Evolutionary conservation across 1,284 basidiomycete genomes (phyloP).

Genomic region (Puccinia triticina): DNA sequence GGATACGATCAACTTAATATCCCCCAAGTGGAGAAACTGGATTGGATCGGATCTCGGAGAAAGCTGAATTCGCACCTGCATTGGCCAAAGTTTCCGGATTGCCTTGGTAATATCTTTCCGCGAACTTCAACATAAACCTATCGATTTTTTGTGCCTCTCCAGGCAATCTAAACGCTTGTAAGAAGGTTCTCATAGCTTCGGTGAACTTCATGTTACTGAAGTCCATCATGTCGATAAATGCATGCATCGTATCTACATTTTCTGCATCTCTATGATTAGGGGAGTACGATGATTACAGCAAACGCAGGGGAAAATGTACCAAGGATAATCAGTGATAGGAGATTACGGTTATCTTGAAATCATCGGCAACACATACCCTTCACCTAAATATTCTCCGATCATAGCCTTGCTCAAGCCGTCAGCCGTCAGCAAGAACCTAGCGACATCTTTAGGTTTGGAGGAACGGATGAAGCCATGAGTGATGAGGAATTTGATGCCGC

Average conservation of each 20-base stretch:
- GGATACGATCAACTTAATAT: background rate
- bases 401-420: slow-evolving; percentile 93
- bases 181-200: slow-evolving; percentile 80
- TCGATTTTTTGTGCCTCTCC: slow-evolving; percentile 97
- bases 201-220: slow-evolving; percentile 79
- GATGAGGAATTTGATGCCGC: slow-evolving; percentile 84
- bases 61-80: slow-evolving; percentile 58
- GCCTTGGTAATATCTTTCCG: slow-evolving; percentile 86
- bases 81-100: slow-evolving; percentile 81
- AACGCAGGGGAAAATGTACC: background rate
- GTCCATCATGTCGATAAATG: slow-evolving; percentile 87
- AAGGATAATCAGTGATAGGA: slow-evolving; percentile 35
- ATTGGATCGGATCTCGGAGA: background rate
- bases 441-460: slow-evolving; percentile 76
- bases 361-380: slow-evolving; percentile 69
- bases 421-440: slow-evolving; percentile 80
- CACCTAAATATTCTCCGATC: slow-evolving; percentile 97
- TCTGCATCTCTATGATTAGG: slow-evolving; percentile 70
- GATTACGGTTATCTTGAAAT: background rate
- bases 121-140: slow-evolving; percentile 97
- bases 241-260: slow-evolving; percentile 91
- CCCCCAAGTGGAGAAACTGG: background rate
- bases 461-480: slow-evolving; percentile 86
- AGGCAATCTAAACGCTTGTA: slow-evolving; percentile 91
- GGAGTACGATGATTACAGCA: slow-evolving; percentile 7